These are phyloP conservation scores for Gossypium schwendimanii DNA, from an alignment of 441 rosid genomes.

Conservation along the genomic window DNA sequence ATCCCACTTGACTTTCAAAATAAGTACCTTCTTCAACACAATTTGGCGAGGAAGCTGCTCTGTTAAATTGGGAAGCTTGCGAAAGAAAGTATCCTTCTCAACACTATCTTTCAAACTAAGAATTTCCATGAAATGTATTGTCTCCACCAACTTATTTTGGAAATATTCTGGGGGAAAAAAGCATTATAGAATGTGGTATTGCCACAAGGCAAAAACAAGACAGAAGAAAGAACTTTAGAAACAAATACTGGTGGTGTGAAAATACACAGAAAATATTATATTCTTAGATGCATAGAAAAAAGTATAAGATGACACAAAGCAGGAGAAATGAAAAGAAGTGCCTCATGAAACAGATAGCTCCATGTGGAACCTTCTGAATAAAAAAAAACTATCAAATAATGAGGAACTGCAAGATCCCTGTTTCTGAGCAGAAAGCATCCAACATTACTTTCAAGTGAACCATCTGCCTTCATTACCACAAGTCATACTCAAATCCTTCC, in stretches of 20 bases:
- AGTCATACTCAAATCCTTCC: neutral
- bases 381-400: neutral
- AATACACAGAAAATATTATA: neutral
- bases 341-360: neutral
- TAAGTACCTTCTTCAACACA: conserved; percentile 78
- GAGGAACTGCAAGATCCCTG: neutral
- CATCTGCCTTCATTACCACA: neutral
- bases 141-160: conserved; percentile 98
- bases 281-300: neutral
- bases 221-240: conserved; percentile 4
- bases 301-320: neutral
- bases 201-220: conserved; percentile 5
- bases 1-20: conserved; percentile 16
- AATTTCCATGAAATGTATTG: conserved; percentile 98
- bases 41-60: conserved; percentile 99
- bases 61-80: conserved; percentile 89
- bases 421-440: neutral
- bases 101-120: conserved; percentile 90
- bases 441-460: neutral
- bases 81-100: conserved; percentile 95
- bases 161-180: conserved; percentile 75
- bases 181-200: conserved; percentile 14
- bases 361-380: neutral
- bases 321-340: neutral
- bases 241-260: neutral